Percentiles rank a stretch among this genome's conserved stretches.
phyloP scores from a whole-genome alignment of 2,329 filamentous ascomycete species.

The Curvularia lunata region DNA sequence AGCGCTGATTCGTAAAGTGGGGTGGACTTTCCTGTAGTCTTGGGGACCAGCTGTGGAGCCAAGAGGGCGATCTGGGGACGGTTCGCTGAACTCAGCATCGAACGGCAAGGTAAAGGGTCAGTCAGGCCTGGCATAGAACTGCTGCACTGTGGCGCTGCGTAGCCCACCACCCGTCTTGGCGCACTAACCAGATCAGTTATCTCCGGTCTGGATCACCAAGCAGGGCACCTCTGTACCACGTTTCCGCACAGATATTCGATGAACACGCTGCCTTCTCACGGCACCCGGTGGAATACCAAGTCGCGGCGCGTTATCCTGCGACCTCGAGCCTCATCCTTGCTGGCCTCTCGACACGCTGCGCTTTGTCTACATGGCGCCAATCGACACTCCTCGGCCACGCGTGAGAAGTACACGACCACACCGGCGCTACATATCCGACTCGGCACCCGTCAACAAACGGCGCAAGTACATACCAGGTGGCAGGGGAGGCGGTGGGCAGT shows the following conservation, averaged over 20 bases:
- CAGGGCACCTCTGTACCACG: slow-evolving; percentile 24
- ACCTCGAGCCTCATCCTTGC: slow-evolving; percentile 32
- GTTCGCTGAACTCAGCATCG: background rate
- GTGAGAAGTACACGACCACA: slow-evolving; percentile 44
- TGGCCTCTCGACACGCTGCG: slow-evolving; percentile 34
- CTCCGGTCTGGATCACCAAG: slow-evolving; percentile 20
- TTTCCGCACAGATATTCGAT: slow-evolving; percentile 23
- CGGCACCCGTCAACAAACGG: slow-evolving; percentile 54
- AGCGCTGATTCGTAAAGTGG: background rate
- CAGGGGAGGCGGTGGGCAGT: slow-evolving; percentile 83
- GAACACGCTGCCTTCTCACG: slow-evolving; percentile 23
- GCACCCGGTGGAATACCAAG: slow-evolving; percentile 28
- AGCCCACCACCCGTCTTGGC: slow-evolving; percentile 16
- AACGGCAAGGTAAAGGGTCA: background rate
- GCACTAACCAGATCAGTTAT: slow-evolving; percentile 13
- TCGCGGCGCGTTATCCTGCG: slow-evolving; percentile 36
- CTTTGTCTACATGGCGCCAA: slow-evolving; percentile 43
- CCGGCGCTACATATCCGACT: slow-evolving; percentile 46
- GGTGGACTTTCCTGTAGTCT: background rate
- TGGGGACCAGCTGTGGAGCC: background rate
- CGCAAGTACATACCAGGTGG: slow-evolving; percentile 80
- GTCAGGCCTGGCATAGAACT: background rate
- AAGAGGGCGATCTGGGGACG: background rate
- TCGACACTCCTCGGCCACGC: slow-evolving; percentile 47
- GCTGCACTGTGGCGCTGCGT: slow-evolving; percentile 5